A percentile compares a stretch with the other conserved stretches of the same genome.
phyloP scores from a whole-genome alignment of 2,329 filamentous ascomycete genomes.

The Xylaria digitata region DNA sequence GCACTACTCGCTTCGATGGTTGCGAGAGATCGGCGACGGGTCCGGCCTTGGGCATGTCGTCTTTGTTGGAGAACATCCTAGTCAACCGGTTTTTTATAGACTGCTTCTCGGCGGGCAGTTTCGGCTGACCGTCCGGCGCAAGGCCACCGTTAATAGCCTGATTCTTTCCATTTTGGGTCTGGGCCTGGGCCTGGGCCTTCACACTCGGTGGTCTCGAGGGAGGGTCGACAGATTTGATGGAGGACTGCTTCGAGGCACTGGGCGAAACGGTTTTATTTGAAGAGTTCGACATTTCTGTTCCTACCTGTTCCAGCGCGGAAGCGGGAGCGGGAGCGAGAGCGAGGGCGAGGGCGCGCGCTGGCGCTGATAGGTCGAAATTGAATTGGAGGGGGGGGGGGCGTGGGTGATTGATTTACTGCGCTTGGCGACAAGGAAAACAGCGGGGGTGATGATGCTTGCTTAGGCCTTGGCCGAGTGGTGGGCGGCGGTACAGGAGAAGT shows the following conservation, averaged over 20 bases:
- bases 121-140: constrained; percentile 52
- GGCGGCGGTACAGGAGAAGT: constrained; percentile 33
- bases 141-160: constrained; percentile 47
- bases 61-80: constrained; percentile 73
- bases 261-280: constrained; percentile 50
- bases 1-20: constrained; percentile 44
- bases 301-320: constrained; percentile 38
- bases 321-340: constrained; percentile 6
- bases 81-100: constrained; percentile 72
- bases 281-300: constrained; percentile 49
- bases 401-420: constrained; percentile 37
- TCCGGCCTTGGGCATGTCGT: constrained; percentile 55
- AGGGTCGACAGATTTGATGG: constrained; percentile 50
- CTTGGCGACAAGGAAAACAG: constrained; percentile 46
- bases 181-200: constrained; percentile 35
- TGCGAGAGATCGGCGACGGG: constrained; percentile 51
- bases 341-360: constrained; percentile 13
- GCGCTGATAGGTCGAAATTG: constrained; percentile 33
- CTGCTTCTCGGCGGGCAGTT: constrained; percentile 61
- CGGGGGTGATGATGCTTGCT: constrained; percentile 31
- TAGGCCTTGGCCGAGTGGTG: constrained; percentile 31
- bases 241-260: constrained; percentile 50
- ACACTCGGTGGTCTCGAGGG: constrained; percentile 47
- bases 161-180: constrained; percentile 44
- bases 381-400: constrained; percentile 16